Base-by-base conservation (phyloP, 257 asterid species). In the Salvia splendens region DNA sequence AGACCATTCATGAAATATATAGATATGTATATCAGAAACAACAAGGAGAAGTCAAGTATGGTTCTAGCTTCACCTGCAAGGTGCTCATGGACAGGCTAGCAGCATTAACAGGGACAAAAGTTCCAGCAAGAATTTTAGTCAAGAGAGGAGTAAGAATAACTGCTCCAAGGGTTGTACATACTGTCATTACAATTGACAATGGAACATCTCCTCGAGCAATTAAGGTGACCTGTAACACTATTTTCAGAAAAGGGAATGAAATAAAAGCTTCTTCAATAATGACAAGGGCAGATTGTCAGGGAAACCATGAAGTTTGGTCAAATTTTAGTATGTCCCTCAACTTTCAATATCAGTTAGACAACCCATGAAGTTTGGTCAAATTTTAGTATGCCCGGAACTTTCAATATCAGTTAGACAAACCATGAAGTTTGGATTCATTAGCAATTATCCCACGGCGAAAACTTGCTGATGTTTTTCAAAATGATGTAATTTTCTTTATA, bases 121-220 rank as follows among this genome's bases (percentile, higher is more conserved):
- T 81, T 73, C 97, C 98, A 1, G 96, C 98, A 71, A 92, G 86
- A 82, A 82, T 71, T 85, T 76, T 87, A 24, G 89, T 75, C 85
- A 92, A 71, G 40, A 84, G 68, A 61, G 98, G 98, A 8, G 98
- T 89, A 59, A 92, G 96, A 75, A 89, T 51, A 30, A 89, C 96
- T 24, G 98, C 98, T 56, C 92, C 95, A 38, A 89, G 75, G 32
- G 98, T 92, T 61, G 95, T 83, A 68, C 98, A 92, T 15, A 82
- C 78, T 33, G 98, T 92, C 98, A 92, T 87, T 33, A 87, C 96
- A 35, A 89, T 81, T 20, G 98, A 92, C 76, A 92, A 76, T 8
- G 96, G 85, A 62, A 92, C 96, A 17, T 92, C 98, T 64, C 98
- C 98, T 83, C 74, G 83, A 52, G 98, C 98, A 68, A 92, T 83